These are phyloP conservation scores for Magnaporthales sp. DNA, from an alignment of 2,329 filamentous ascomycete species.

Conservation along the genomic window DNA sequence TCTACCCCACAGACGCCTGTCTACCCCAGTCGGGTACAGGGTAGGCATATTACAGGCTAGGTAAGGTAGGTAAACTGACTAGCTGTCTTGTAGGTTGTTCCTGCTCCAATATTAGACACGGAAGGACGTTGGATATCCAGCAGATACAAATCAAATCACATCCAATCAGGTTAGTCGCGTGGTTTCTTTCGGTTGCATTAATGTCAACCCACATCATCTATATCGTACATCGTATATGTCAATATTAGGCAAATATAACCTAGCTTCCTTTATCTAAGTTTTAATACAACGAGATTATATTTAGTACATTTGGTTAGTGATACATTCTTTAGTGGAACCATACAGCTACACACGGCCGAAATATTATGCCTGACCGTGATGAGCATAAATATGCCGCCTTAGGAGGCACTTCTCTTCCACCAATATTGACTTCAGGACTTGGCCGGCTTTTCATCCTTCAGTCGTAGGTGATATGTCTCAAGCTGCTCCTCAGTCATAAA, in stretches of 20 bases:
- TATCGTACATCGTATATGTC: too few relatives aligned
- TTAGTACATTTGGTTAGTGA: too few relatives aligned
- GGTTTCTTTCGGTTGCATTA: too few relatives aligned
- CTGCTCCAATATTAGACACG: too few relatives aligned
- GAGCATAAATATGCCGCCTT: neutral
- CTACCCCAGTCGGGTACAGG: neutral
- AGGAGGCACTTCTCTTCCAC: neutral
- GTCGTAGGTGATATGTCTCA: conserved; percentile 34
- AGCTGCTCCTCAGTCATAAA: conserved; percentile 50
- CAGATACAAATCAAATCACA: too few relatives aligned
- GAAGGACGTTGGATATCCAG: neutral
- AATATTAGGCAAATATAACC: neutral
- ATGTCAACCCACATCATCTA: neutral
- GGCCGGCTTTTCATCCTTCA: conserved; percentile 4
- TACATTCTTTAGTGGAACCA: neutral
- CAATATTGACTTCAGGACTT: neutral
- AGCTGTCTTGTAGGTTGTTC: too few relatives aligned
- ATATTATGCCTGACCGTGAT: neutral
- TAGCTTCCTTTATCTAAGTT: neutral
- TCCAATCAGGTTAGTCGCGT: too few relatives aligned
- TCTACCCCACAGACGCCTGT: neutral
- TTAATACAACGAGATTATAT: neutral
- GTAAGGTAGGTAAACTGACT: too few relatives aligned
- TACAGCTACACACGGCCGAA: neutral
- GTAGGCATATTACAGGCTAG: neutral